A percentile compares a stretch with the other conserved stretches of the same genome.
phyloP scores from a whole-genome alignment of 257 asterid genomes.

The Ilex aquifolium region DNA sequence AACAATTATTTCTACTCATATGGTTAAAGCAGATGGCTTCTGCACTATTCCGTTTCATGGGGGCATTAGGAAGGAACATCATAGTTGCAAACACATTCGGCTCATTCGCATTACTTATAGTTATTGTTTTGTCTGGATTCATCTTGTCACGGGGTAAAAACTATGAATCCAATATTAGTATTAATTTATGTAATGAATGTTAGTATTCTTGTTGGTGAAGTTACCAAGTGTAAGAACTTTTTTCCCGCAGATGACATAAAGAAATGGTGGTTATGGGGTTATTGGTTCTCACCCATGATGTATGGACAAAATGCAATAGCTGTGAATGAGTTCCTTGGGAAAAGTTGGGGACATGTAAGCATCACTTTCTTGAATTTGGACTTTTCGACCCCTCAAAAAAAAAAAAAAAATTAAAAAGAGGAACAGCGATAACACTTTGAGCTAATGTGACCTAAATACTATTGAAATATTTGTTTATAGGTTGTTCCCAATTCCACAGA shows the following conservation, averaged over 20 bases:
- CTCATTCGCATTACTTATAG: constrained; percentile 39
- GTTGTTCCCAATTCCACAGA: constrained; percentile 40
- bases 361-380: constrained; percentile 6
- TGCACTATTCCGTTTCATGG: constrained; percentile 56
- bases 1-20: constrained; percentile 44
- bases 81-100: constrained; percentile 66
- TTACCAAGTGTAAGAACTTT: neutral
- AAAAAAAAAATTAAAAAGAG: no score
- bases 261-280: constrained; percentile 77
- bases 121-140: constrained; percentile 57
- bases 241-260: constrained; percentile 31
- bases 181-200: no score
- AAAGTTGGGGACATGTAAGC: constrained; percentile 78
- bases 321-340: constrained; percentile 73
- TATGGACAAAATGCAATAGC: constrained; percentile 73
- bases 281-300: constrained; percentile 80
- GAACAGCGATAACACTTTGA: neutral
- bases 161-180: no score
- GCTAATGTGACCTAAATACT: neutral
- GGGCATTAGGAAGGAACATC: constrained; percentile 55
- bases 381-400: neutral
- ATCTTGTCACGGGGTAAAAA: constrained; percentile 56
- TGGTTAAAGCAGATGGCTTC: constrained; percentile 49
- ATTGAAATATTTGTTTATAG: constrained; percentile 17
- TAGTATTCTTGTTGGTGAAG: no score